Evolutionary conservation across 169 alveolate genomes (phyloP).

Genomic region (Babesia caballi): DNA sequence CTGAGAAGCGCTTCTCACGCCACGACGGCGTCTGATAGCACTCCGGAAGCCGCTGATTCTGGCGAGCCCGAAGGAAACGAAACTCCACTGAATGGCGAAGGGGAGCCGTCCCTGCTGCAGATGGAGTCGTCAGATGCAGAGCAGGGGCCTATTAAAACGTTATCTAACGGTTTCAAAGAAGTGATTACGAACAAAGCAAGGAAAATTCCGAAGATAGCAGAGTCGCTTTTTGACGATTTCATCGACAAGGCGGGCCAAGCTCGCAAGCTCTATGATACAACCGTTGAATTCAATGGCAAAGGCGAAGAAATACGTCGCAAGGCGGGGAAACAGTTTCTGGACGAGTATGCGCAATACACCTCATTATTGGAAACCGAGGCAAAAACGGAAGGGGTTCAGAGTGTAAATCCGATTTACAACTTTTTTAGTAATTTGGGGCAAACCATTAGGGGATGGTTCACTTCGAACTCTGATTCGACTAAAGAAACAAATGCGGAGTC

Average conservation of each 20-base stretch:
- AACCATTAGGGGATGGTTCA: neutral
- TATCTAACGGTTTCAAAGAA: neutral
- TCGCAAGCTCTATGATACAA: neutral
- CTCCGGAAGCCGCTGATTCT: neutral
- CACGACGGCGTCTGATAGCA: neutral
- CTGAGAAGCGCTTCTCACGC: neutral
- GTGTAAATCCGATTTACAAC: neutral
- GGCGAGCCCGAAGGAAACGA: neutral
- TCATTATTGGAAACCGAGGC: neutral
- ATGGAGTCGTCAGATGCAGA: neutral
- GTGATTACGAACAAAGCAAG: neutral
- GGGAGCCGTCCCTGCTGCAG: neutral
- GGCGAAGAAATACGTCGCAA: neutral
- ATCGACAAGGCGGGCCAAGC: neutral
- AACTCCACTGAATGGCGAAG: neutral
- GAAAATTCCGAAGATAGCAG: neutral
- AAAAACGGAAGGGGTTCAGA: too few relatives aligned
- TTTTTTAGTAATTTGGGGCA: neutral
- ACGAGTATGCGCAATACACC: neutral
- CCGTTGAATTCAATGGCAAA: neutral
- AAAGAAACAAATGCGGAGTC: too few relatives aligned
- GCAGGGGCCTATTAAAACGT: neutral
- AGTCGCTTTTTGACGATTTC: neutral
- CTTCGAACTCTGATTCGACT: too few relatives aligned
- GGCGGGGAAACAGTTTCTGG: neutral